Evolutionary conservation across 202 grass and related monocot genomes (phyloP).

Genomic region (Zoysia matrella): DNA sequence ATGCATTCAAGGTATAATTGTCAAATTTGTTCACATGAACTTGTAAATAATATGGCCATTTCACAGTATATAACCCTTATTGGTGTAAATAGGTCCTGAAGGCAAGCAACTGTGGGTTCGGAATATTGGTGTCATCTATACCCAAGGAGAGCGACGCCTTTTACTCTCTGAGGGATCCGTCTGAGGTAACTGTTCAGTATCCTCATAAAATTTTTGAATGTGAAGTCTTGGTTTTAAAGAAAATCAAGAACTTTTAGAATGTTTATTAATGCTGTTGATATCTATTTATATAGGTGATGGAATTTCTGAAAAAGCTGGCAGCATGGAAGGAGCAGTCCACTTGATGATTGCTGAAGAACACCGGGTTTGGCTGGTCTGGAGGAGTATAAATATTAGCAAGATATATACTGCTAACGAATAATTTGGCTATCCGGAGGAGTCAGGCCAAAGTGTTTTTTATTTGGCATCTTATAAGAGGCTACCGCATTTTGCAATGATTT

Average conservation of each 20-base stretch:
- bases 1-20: slow-evolving; percentile 78
- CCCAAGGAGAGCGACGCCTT: slow-evolving; percentile 86
- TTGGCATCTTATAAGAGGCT: slow-evolving; percentile 54
- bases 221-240: slow-evolving; percentile 10
- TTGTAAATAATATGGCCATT: background rate
- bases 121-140: slow-evolving; percentile 88
- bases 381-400: slow-evolving; percentile 66
- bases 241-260: background rate
- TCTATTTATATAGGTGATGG: slow-evolving; percentile 71
- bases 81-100: slow-evolving; percentile 62
- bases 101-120: slow-evolving; percentile 69
- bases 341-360: slow-evolving; percentile 21
- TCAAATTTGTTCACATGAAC: background rate
- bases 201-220: background rate
- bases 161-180: slow-evolving; percentile 77
- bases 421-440: slow-evolving; percentile 51
- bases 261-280: background rate
- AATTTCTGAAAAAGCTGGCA: slow-evolving; percentile 74
- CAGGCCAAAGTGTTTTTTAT: slow-evolving; percentile 60
- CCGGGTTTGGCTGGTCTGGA: slow-evolving; percentile 34
- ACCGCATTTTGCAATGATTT: slow-evolving; percentile 17
- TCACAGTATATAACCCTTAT: background rate
- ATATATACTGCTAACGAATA: slow-evolving; percentile 70
- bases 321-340: slow-evolving; percentile 69
- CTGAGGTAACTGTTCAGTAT: slow-evolving; percentile 66